Base-by-base conservation (phyloP, 1,284 basidiomycete species). In the Prillingera fragicola region DNA sequence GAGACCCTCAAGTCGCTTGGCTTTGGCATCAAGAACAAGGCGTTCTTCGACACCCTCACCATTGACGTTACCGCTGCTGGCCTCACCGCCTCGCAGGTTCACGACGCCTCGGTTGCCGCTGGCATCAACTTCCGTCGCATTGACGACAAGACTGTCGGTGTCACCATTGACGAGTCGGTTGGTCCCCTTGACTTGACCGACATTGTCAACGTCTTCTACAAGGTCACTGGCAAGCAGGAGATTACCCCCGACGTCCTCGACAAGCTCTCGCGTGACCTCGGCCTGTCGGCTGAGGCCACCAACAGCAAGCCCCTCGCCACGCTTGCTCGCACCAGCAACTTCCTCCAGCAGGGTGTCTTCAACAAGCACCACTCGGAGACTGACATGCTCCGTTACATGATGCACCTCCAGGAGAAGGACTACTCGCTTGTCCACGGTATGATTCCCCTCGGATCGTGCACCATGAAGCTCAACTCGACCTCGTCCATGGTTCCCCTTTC, bases 401-500 rank as follows among this genome's bases (percentile, higher is more conserved):
- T 90, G 73, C 83, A 89, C 58, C 80, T 98, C 35, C 88, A 94
- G 57, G 82, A 83, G 44, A 97, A 97, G 75, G 94, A 98, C 68
- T 80, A 97, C 45, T 87, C 88, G 24, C 83, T 98, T 26, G 85
- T 87, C 6, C 92, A 98, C 67, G 83, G 88, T 29, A 97, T 97
- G 90, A 96, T 96, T 60, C 87, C 95, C 5, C 81, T 98, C 12
- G 94, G 94, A 44, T 94, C 86, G 62, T 92, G 88, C 70, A 92
- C 89, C 9, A 95, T 94, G 90, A 92, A 96, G 76, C 78, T 96
- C 54, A 96, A 96, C 75, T 90, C 87, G 64, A 94, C 89, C 13
- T 91, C 87, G 36, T 92, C 89, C 56, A 96, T 98, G 92, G 85
- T 87, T 43, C 91, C 94, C 12, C 76, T 98, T 26, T 95, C 90